Evolutionary conservation across 441 rosid genomes (phyloP).

Genomic region (California macrophylla): DNA sequence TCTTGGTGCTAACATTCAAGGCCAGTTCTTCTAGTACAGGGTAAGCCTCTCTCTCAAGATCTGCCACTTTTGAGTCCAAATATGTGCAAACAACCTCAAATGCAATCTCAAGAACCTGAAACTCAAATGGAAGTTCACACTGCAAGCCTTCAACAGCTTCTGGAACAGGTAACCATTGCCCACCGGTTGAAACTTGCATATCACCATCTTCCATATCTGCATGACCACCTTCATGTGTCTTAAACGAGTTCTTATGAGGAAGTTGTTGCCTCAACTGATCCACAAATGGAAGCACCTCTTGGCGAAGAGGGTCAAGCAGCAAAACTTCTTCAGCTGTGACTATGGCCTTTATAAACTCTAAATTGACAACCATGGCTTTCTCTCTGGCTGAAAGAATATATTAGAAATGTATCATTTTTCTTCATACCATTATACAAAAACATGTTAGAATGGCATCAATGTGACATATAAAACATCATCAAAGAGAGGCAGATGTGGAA

Average conservation of each 20-base stretch:
- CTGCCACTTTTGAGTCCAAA: conserved; percentile 57
- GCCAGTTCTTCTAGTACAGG: conserved; percentile 90
- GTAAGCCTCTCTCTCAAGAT: conserved; percentile 76
- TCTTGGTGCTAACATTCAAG: conserved; percentile 78
- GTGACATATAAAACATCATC: neutral
- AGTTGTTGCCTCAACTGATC: conserved; percentile 73
- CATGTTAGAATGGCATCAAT: neutral
- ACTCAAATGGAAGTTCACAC: conserved; percentile 81
- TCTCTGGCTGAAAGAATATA: conserved; percentile 53
- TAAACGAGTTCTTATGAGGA: conserved; percentile 34
- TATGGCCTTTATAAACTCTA: conserved; percentile 79
- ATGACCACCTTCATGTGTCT: conserved; percentile 28
- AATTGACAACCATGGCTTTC: conserved; percentile 82
- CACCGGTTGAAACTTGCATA: conserved; percentile 34
- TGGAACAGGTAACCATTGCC: conserved; percentile 45
- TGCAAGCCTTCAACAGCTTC: conserved; percentile 75
- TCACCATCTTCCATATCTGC: conserved; percentile 32
- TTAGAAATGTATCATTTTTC: conserved; percentile 8
- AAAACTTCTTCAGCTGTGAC: conserved; percentile 86
- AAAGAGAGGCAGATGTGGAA: neutral
- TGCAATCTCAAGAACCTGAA: conserved; percentile 93
- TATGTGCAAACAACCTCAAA: conserved; percentile 67
- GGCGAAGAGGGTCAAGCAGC: conserved; percentile 62
- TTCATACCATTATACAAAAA: neutral
- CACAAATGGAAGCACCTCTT: conserved; percentile 69